A percentile compares a stretch with the other conserved stretches of the same genome.
phyloP scores from a whole-genome alignment of 306 rosid species.

The Datisca glomerata region DNA sequence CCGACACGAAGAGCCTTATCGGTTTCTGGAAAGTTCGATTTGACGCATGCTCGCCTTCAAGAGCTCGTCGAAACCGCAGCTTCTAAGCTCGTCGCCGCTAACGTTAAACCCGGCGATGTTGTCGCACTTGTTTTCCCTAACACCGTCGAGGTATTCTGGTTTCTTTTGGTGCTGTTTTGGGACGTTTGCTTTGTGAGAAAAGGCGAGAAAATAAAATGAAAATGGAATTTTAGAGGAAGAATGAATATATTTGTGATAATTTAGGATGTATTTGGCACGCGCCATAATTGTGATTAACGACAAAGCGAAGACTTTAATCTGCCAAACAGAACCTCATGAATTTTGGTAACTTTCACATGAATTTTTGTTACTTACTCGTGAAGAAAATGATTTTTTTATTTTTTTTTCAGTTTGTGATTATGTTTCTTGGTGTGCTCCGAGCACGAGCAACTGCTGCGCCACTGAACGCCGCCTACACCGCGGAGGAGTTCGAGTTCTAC shows the following conservation, averaged over 20 bases:
- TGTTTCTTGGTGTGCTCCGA: constrained; percentile 48
- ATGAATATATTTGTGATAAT: too few relatives aligned
- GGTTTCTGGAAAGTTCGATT: constrained; percentile 32
- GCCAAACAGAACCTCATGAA: too few relatives aligned
- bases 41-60: constrained; percentile 30
- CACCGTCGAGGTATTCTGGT: constrained; percentile 34
- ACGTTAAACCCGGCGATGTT: constrained; percentile 40
- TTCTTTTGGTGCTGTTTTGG: neutral
- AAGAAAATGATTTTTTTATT: too few relatives aligned
- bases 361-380: too few relatives aligned
- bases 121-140: constrained; percentile 56
- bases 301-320: too few relatives aligned
- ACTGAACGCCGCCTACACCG: constrained; percentile 42
- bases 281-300: too few relatives aligned
- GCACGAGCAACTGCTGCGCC: constrained; percentile 63
- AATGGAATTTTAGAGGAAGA: too few relatives aligned
- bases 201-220: too few relatives aligned
- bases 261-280: too few relatives aligned
- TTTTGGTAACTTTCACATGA: too few relatives aligned
- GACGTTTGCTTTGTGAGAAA: neutral
- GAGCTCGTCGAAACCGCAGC: constrained; percentile 40
- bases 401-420: constrained; percentile 30
- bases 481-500: constrained; percentile 56
- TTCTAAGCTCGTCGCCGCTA: constrained; percentile 18
- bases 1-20: constrained; percentile 40